Evolutionary conservation across 1,139 yeast species (phyloP), one percentile per base, ranked within the genome.

Genomic region (Hyphopichia pseudoburtonii): DNA sequence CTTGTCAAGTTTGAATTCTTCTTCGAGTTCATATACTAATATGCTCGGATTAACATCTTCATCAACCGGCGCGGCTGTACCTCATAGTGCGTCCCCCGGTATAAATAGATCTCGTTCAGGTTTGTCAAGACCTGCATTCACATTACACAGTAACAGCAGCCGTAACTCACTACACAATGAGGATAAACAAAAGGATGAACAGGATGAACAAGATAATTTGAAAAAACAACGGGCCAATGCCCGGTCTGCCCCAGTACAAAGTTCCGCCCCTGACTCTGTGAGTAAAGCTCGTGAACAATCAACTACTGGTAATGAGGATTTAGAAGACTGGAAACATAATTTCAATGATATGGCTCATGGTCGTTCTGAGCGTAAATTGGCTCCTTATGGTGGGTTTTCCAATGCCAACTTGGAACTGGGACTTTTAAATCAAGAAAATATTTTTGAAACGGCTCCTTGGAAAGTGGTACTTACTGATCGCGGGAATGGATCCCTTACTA

Each of bases 401-500:
- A 74, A 70, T 39, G 78, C 80, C 1, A 73, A 73, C 50, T 56
- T 73, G 46, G 66, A 70, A 50, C 50, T 55, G 23, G 57, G 71
- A 8, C 59, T 80, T 18, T 55, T 64, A 22, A 64, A 68, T 38
- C 70, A 73, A 23, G 64, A 70, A 11, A 76, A 78, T 44, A 66
- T 85, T 22, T 87, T 88, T 58, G 82, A 82, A 28, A 71, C 73
- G 8, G 82, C 90, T 5, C 84, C 87, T 3, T 89, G 96, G 92
- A 70, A 73, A 33, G 77, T 90, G 14, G 82, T 78, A 3, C 74
- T 74, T 12, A 78, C 82, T 33, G 74, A 66, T n/a, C 80, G 82
- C 46, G 96, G 97, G 9, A 92, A 92, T 52, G 95, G 92, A 17
- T 94, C 96, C 3, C 73, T 92, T 50, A 77, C 80, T 42, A 92